Evolutionary conservation across 768 basidiomycete genomes (phyloP).

Genomic region (Phaeolepiota aurea): DNA sequence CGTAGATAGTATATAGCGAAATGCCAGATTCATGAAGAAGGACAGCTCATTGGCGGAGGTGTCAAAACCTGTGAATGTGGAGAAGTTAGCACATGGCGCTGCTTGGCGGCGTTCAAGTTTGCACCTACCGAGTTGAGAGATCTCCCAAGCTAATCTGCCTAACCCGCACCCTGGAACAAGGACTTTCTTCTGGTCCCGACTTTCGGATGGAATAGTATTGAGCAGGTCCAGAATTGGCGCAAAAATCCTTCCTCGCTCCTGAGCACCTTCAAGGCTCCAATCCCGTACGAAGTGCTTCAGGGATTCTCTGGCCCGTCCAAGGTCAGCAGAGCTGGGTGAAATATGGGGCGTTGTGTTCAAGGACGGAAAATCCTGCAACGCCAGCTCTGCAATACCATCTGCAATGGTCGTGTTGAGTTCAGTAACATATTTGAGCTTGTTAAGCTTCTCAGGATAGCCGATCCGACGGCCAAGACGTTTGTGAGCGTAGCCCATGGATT

Average conservation of each 20-base stretch:
- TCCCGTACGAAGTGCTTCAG: constrained; percentile 66
- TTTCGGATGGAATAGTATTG: constrained; percentile 14
- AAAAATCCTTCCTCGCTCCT: constrained; percentile 49
- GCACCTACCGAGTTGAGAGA: constrained; percentile 45
- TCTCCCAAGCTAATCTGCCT: constrained; percentile 62
- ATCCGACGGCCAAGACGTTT: constrained; percentile 42
- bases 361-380: constrained; percentile 16
- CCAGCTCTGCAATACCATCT: constrained; percentile 30
- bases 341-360: constrained; percentile 6
- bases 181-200: constrained; percentile 28
- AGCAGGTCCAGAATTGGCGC: constrained; percentile 47
- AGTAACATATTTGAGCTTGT: constrained; percentile 31
- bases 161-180: constrained; percentile 61
- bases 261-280: constrained; percentile 52
- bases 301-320: constrained; percentile 46
- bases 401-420: constrained; percentile 28
- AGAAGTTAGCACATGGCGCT: constrained; percentile 5
- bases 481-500: constrained; percentile 31
- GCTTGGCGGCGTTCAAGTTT: neutral
- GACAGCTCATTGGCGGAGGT: constrained; percentile 60
- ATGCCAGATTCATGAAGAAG: constrained; percentile 54
- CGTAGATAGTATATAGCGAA: constrained; percentile 48
- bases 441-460: constrained; percentile 48
- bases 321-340: constrained; percentile 21
- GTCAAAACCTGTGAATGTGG: constrained; percentile 32